A percentile compares a stretch with the other conserved stretches of the same genome.
These are phyloP conservation scores for Wickerhamomyces bovis DNA, from an alignment of 805 yeast species.

Conservation along the genomic window DNA sequence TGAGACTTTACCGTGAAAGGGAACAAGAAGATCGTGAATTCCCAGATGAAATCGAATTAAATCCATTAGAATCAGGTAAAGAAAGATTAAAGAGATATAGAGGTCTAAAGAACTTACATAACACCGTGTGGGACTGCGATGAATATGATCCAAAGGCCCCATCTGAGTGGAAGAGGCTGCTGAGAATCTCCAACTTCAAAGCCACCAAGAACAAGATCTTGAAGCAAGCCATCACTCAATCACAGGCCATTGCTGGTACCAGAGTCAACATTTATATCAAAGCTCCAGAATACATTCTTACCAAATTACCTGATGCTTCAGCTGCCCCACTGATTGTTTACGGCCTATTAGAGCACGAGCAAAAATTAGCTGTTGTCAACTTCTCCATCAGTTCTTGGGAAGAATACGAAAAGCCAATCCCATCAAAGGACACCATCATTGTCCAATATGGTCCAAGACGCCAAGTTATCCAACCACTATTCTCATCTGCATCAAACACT, in stretches of 20 bases:
- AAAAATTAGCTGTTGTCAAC: slow-evolving; percentile 76
- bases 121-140: slow-evolving; percentile 82
- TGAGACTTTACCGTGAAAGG: slow-evolving; percentile 56
- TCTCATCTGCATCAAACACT: slow-evolving; percentile 70
- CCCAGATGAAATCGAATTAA: slow-evolving; percentile 91
- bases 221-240: slow-evolving; percentile 47
- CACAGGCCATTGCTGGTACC: slow-evolving; percentile 56
- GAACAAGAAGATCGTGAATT: slow-evolving; percentile 85
- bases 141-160: slow-evolving; percentile 78
- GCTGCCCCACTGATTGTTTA: slow-evolving; percentile 56
- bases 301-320: slow-evolving; percentile 37
- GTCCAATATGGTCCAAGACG: slow-evolving; percentile 95
- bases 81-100: slow-evolving; percentile 75
- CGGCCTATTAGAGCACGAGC: slow-evolving; percentile 79
- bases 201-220: slow-evolving; percentile 64
- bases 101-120: slow-evolving; percentile 78
- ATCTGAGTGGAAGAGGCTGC: slow-evolving; percentile 65
- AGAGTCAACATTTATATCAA: slow-evolving; percentile 53
- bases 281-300: slow-evolving; percentile 44
- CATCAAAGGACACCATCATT: slow-evolving; percentile 72
- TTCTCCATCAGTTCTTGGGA: slow-evolving; percentile 85
- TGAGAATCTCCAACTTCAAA: slow-evolving; percentile 69
- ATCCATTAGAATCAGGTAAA: slow-evolving; percentile 67
- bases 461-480: slow-evolving; percentile 73
- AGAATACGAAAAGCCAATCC: slow-evolving; percentile 78